Evolutionary conservation across 2,329 filamentous ascomycete genomes (phyloP).

Genomic region (Decorospora gaudefroyi): DNA sequence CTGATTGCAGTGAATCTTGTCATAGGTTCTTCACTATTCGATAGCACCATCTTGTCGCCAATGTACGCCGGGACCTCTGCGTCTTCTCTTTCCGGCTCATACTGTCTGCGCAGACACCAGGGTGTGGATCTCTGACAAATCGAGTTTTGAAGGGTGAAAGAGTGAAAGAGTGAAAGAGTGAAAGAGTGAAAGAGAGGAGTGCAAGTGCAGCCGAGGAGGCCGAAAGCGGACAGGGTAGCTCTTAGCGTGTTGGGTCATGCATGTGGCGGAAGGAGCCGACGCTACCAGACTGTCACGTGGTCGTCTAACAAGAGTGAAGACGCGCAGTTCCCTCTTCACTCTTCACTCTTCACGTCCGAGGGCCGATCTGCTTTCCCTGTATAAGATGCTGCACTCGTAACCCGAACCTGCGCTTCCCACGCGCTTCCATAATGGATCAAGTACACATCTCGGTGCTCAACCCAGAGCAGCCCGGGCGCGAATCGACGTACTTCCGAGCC

Average conservation of each 20-base stretch:
- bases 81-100: no score
- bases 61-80: no score
- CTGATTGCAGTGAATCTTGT: no score
- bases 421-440: slow-evolving; percentile 32
- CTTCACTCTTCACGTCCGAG: no score
- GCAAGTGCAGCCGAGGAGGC: slow-evolving; percentile 7
- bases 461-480: slow-evolving; percentile 36
- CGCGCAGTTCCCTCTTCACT: background rate
- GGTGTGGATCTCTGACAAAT: no score
- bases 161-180: no score
- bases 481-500: slow-evolving; percentile 61
- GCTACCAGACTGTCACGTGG: slow-evolving; percentile 13
- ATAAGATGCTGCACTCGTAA: slow-evolving; percentile 14
- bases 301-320: background rate
- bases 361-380: background rate
- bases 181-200: background rate
- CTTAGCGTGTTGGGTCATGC: slow-evolving; percentile 12
- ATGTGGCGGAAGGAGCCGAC: slow-evolving; percentile 13
- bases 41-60: no score
- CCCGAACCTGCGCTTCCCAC: slow-evolving; percentile 6
- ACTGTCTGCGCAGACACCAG: no score
- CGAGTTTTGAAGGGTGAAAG: no score
- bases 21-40: no score
- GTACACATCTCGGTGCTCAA: slow-evolving; percentile 40
- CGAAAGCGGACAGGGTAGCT: slow-evolving; percentile 2